Percentiles rank a stretch among this genome's conserved stretches.
Conservation (phyloP, 306 rosid species). For the Lathyrus aphaca region DNA sequence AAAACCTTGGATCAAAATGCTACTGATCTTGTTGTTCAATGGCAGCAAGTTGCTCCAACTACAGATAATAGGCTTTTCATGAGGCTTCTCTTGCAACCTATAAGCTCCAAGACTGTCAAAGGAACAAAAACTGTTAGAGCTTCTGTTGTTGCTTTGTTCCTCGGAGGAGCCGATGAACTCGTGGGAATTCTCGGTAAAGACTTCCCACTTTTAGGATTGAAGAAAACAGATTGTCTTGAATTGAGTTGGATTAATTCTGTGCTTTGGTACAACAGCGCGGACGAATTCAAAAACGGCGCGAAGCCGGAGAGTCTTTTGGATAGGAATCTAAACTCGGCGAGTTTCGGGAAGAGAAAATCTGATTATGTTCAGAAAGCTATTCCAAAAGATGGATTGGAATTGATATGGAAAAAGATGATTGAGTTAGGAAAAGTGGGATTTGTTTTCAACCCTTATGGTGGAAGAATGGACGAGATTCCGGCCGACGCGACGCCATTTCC, state of each 20-base stretch:
- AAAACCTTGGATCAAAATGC: constrained; percentile 43
- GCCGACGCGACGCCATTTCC: constrained; percentile 68
- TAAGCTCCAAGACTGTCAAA: constrained; percentile 32
- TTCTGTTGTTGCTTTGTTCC: constrained; percentile 41
- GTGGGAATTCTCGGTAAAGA: constrained; percentile 39
- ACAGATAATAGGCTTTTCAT: constrained; percentile 45
- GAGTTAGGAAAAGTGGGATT: constrained; percentile 44
- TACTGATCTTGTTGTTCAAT: constrained; percentile 46
- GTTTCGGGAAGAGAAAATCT: constrained; percentile 46
- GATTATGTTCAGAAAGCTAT: constrained; percentile 48
- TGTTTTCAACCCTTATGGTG: constrained; percentile 55
- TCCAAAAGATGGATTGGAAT: constrained; percentile 37
- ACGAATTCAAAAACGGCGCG: constrained; percentile 17
- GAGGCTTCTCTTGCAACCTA: constrained; percentile 48
- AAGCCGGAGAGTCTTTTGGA: constrained; percentile 42
- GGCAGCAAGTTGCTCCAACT: constrained; percentile 53
- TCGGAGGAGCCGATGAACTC: constrained; percentile 43
- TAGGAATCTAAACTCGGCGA: constrained; percentile 34
- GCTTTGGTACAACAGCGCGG: constrained; percentile 38
- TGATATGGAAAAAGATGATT: constrained; percentile 45
- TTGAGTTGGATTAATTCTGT: constrained; percentile 50
- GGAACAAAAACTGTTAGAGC: constrained; percentile 32
- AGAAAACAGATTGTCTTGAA: constrained; percentile 39
- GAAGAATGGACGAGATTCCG: constrained; percentile 45
- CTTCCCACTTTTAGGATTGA: constrained; percentile 43